phyloP scores from a whole-genome alignment of 805 yeast genomes.

The Monosporozyma servazzii region DNA sequence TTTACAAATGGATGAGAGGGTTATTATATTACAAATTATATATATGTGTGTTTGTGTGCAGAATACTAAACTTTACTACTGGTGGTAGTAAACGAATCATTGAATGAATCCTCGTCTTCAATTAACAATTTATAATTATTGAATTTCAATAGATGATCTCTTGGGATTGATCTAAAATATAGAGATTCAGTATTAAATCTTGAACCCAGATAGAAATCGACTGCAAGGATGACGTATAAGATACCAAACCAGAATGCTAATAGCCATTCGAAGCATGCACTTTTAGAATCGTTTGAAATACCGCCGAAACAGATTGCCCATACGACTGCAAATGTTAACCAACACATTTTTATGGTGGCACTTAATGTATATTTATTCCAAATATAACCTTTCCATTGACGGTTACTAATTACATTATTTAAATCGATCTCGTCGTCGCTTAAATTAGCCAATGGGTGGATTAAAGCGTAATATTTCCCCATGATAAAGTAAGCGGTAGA shows the following conservation, averaged over 20 bases:
- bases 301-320: slow-evolving; percentile 65
- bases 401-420: not conserved
- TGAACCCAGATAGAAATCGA: slow-evolving; percentile 64
- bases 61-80: not conserved
- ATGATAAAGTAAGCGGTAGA: slow-evolving; percentile 38
- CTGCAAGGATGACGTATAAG: slow-evolving; percentile 50
- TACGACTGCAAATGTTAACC: slow-evolving; percentile 58
- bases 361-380: slow-evolving; percentile 42
- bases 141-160: slow-evolving; percentile 2
- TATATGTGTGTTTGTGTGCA: not conserved
- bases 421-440: slow-evolving; percentile 9
- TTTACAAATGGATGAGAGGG: not conserved
- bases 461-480: slow-evolving; percentile 36
- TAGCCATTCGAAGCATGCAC: slow-evolving; percentile 77
- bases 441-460: slow-evolving; percentile 27
- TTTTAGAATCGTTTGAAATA: slow-evolving; percentile 35
- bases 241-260: slow-evolving; percentile 79
- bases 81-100: not conserved
- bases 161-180: slow-evolving; percentile 24
- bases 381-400: slow-evolving; percentile 26
- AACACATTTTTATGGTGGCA: slow-evolving; percentile 45
- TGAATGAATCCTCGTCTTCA: not conserved
- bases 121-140: not conserved
- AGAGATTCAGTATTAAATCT: slow-evolving; percentile 22
- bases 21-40: not conserved